phyloP scores from a whole-genome alignment of 1,284 basidiomycete species.

The Melampsora medusae region DNA sequence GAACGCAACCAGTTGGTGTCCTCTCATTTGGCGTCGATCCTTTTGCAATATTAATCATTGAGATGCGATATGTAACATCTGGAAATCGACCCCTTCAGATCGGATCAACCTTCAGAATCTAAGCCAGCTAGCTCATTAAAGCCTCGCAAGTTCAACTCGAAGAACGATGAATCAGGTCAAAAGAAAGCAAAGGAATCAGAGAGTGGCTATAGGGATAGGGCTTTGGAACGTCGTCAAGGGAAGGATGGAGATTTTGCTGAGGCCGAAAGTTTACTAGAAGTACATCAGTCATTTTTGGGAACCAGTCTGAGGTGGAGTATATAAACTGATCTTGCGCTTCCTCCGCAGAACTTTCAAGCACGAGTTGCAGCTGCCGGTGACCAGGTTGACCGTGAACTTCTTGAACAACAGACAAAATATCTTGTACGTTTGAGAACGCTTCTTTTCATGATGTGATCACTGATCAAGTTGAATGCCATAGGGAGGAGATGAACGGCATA shows the following conservation, averaged over 20 bases:
- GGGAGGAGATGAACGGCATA: constrained; percentile 45
- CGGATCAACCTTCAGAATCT: not conserved
- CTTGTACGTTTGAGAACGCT: constrained; percentile 19
- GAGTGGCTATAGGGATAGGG: constrained; percentile 41
- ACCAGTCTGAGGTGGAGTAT: not conserved
- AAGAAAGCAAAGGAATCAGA: not conserved
- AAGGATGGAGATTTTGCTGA: constrained; percentile 44
- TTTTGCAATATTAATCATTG: not conserved
- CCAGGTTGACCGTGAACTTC: constrained; percentile 38
- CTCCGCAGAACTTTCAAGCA: constrained; percentile 43
- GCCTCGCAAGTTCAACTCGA: constrained; percentile 27
- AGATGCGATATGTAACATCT: not conserved
- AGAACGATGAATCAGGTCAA: not conserved
- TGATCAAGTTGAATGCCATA: constrained; percentile 8
- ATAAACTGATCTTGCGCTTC: not conserved
- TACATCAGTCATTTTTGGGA: not conserved
- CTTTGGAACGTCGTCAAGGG: constrained; percentile 38
- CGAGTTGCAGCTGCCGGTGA: constrained; percentile 37
- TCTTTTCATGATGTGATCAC: constrained; percentile 9
- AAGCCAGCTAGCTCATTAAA: constrained; percentile 35
- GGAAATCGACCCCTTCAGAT: not conserved
- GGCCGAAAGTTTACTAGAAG: constrained; percentile 42
- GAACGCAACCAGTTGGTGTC: not conserved
- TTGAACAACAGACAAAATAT: constrained; percentile 45
- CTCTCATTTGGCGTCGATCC: too few species aligned